These are phyloP conservation scores for Exophiala phaeomuriformis DNA, from an alignment of 2,329 filamentous ascomycete genomes.

Conservation along the genomic window DNA sequence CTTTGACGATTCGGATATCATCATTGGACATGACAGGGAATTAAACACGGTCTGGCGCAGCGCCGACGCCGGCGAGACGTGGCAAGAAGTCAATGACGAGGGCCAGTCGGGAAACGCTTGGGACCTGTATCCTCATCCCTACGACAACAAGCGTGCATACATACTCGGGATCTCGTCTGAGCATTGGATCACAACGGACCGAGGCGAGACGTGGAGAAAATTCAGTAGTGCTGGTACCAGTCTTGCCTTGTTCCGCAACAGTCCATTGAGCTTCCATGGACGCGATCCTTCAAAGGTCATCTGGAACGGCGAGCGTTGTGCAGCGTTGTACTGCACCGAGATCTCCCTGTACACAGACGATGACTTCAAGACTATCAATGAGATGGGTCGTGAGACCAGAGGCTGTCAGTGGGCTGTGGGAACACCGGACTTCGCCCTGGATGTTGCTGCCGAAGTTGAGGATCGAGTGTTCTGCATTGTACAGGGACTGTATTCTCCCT, in stretches of 20 bases:
- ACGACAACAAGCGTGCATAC: slow-evolving; percentile 70
- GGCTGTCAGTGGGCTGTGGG: slow-evolving; percentile 85
- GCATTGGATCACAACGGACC: slow-evolving; percentile 79
- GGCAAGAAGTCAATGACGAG: slow-evolving; percentile 59
- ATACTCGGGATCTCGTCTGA: slow-evolving; percentile 60
- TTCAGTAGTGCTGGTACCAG: slow-evolving; percentile 57
- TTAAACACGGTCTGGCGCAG: slow-evolving; percentile 67
- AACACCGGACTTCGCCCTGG: slow-evolving; percentile 56
- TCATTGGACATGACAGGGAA: slow-evolving; percentile 64
- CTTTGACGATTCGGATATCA: slow-evolving; percentile 79
- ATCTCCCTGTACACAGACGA: slow-evolving; percentile 69
- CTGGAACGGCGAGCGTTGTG: slow-evolving; percentile 68
- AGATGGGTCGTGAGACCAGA: slow-evolving; percentile 55
- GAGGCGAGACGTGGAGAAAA: slow-evolving; percentile 69
- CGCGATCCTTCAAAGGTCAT: slow-evolving; percentile 76
- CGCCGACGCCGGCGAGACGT: slow-evolving; percentile 68
- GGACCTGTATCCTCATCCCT: slow-evolving; percentile 67
- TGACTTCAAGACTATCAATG: slow-evolving; percentile 63
- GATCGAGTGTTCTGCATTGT: slow-evolving; percentile 75
- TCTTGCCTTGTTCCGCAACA: slow-evolving; percentile 48
- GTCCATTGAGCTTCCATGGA: slow-evolving; percentile 69
- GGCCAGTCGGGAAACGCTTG: slow-evolving; percentile 53
- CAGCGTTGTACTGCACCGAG: slow-evolving; percentile 54
- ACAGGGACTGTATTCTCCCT: slow-evolving; percentile 61
- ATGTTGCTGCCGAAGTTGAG: slow-evolving; percentile 52